Evolutionary conservation across 345 rosid genomes (phyloP).

Genomic region (Populus deltoides): DNA sequence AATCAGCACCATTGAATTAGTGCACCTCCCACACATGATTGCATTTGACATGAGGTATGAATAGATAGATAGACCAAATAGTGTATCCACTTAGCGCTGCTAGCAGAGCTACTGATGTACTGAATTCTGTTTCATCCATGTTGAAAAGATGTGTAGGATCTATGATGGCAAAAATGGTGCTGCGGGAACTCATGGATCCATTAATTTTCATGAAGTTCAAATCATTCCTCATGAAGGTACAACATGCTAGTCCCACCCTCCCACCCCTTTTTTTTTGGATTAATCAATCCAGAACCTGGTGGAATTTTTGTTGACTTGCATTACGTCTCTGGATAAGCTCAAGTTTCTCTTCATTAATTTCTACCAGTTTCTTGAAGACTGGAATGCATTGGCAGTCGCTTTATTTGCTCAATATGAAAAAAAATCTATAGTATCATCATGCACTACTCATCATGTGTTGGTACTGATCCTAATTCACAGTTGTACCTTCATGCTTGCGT

Average conservation of each 20-base stretch:
- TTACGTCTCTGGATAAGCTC: background rate
- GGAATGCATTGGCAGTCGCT: background rate
- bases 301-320: background rate
- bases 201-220: constrained; percentile 66
- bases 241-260: background rate
- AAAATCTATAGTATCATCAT: background rate
- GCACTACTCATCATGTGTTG: background rate
- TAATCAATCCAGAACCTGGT: background rate
- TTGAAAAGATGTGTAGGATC: constrained; percentile 77
- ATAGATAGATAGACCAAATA: background rate
- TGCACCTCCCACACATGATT: constrained; percentile 39
- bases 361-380: background rate
- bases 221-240: constrained; percentile 76
- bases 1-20: too few species aligned
- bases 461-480: background rate
- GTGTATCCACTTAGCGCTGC: background rate
- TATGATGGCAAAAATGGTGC: constrained; percentile 97
- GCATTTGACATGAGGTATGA: constrained; percentile 93
- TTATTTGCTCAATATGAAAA: background rate
- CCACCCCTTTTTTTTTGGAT: background rate
- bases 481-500: constrained; percentile 60
- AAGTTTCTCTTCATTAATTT: background rate
- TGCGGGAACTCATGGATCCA: constrained; percentile 90
- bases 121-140: constrained; percentile 17
- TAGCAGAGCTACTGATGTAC: constrained; percentile 5